Base-by-base conservation (phyloP, 2,329 filamentous ascomycete species). In the Microsporum audouinii region DNA sequence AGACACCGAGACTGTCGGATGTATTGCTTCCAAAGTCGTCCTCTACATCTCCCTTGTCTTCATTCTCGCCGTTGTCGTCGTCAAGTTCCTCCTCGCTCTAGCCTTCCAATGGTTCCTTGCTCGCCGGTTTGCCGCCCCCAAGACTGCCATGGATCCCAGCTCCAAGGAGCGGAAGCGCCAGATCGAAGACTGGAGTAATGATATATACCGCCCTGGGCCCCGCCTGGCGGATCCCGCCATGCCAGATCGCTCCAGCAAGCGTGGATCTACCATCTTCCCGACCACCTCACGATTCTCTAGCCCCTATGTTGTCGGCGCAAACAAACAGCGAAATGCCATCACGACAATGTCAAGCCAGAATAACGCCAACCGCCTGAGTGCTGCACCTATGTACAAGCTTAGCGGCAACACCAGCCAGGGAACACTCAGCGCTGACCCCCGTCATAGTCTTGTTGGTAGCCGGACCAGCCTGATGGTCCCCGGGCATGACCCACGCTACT, bases 151-250 rank as follows among this genome's bases (percentile, higher is more conserved):
- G 73, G 85, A 84, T 14, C 85, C 86, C 3, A 84, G 94, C 72
- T 84, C 86, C 66, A 91, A 92, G 72, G 88, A 91, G 76, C 86
- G 94, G 62, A 88, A 91, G 67, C 85, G 88, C 67, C 91, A 97
- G 76, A 99, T 99, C 66, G 94, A 99, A 73, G 92, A 96, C 69
- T 99, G 94, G 94, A 88, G 87, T 12, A 89, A 97, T 66, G 94
- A 99, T 70, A 99, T 99, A 68, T 97, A 99, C 74, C 88, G 91
- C 49, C 88, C 92, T 2, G 90, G 91, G 29, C 86, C 88, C 60
- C 88, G 91, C 66, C 80, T 96, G 65, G 83, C 87, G 2, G 94
- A 96, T 68, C 78, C 87, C 47, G 82, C 84, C 62, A 87, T 84
- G 69, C 84, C 82, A 43, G 90, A 92, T 65, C 83, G 88, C 59